Percentiles rank a stretch among this genome's conserved stretches.
phyloP scores from a whole-genome alignment of 306 rosid species.

The Elaeagnus macrophylla region DNA sequence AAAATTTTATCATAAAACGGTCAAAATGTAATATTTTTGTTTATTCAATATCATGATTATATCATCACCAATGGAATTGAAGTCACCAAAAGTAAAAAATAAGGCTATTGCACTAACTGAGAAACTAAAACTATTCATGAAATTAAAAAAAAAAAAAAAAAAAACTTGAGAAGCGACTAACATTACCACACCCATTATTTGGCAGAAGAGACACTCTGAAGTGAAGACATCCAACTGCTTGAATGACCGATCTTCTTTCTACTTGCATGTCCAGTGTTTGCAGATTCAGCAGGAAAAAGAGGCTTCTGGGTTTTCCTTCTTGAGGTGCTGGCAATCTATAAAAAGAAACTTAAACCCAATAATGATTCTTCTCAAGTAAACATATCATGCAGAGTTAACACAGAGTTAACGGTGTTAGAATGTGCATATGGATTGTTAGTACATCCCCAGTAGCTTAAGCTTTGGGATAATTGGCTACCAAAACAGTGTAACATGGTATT shows the following conservation, averaged over 20 bases:
- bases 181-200: constrained; percentile 50
- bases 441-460: no score
- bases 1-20: no score
- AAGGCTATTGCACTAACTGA: constrained; percentile 36
- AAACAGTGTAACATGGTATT: neutral
- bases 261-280: constrained; percentile 43
- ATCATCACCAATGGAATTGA: constrained; percentile 42
- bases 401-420: no score
- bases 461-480: no score
- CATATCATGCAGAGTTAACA: no score
- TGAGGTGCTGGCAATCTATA: constrained; percentile 53
- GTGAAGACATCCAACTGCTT: constrained; percentile 81
- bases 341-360: constrained; percentile 19
- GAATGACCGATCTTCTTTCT: constrained; percentile 66
- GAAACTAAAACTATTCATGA: constrained; percentile 40
- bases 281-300: constrained; percentile 40
- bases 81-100: constrained; percentile 56
- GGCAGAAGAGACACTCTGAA: constrained; percentile 68
- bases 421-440: no score
- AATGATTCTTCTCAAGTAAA: no score
- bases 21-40: no score
- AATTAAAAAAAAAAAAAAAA: constrained; percentile 12
- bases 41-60: no score
- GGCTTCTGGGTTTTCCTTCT: constrained; percentile 51
- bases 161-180: constrained; percentile 7